Evolutionary conservation across 2,329 filamentous ascomycete species (phyloP).

Genomic region (Proliferodiscus dingleyae): DNA sequence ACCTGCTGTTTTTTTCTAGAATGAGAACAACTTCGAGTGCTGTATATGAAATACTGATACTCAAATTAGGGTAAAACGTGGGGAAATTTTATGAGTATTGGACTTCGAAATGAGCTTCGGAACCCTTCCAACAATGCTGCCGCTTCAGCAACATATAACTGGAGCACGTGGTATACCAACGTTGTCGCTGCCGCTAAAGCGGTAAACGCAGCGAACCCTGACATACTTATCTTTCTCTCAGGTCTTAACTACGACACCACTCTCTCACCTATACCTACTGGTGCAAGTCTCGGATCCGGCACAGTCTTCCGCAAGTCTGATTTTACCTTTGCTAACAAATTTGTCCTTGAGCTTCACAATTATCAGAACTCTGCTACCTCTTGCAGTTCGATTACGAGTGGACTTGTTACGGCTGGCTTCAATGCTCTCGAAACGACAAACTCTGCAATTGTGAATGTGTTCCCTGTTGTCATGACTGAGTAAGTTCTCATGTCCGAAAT

Average conservation of each 20-base stretch:
- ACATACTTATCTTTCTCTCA: constrained; percentile 41
- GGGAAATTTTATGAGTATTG: constrained; percentile 1
- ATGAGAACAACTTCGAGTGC: too few species aligned
- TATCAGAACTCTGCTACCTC: constrained; percentile 37
- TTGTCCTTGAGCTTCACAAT: constrained; percentile 44
- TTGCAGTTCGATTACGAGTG: constrained; percentile 33
- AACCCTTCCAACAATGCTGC: constrained; percentile 11
- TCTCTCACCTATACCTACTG: constrained; percentile 33
- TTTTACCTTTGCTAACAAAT: constrained; percentile 37
- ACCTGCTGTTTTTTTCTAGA: too few species aligned
- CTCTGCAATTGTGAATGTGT: constrained; percentile 30
- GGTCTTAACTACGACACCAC: constrained; percentile 41
- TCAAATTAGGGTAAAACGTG: neutral
- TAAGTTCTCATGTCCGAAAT: too few species aligned
- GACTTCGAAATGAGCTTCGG: constrained; percentile 35
- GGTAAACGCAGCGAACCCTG: constrained; percentile 37
- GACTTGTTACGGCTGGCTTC: constrained; percentile 37
- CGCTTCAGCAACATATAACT: constrained; percentile 33
- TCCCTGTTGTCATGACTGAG: constrained; percentile 36
- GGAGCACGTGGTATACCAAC: constrained; percentile 39
- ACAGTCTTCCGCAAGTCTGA: constrained; percentile 32
- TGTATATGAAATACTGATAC: too few species aligned
- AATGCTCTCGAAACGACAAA: constrained; percentile 35
- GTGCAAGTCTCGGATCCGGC: constrained; percentile 32
- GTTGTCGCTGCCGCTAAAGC: constrained; percentile 34